Conservation (phyloP, 1,284 basidiomycete genomes). For the Papiliotrema flavescens region DNA sequence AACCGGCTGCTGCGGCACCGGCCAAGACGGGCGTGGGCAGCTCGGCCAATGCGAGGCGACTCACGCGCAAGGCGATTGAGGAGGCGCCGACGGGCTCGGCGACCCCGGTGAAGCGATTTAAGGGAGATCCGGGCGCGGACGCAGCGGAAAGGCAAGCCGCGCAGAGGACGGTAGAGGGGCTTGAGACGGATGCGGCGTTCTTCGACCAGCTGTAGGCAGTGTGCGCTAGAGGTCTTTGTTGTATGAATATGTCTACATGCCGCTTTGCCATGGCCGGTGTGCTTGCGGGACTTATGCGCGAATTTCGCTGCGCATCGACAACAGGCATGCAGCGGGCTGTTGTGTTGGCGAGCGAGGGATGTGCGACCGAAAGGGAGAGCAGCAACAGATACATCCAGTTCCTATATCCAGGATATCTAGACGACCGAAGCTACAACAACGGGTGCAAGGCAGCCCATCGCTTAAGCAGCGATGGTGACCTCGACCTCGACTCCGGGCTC, state of each 20-base stretch:
- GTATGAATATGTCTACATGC: too few relatives aligned
- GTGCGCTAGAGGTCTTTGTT: too few relatives aligned
- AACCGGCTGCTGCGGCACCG: not conserved
- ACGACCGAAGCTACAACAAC: not conserved
- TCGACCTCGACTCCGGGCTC: conserved; percentile 99
- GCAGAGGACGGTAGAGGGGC: too few relatives aligned
- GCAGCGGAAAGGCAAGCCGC: too few relatives aligned
- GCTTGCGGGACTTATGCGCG: too few relatives aligned
- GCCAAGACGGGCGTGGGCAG: conserved; percentile 22
- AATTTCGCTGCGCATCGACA: too few relatives aligned
- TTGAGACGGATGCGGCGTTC: too few relatives aligned
- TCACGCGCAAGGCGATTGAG: conserved; percentile 30
- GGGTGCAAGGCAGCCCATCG: not conserved
- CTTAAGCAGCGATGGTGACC: conserved; percentile 80
- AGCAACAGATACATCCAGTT: not conserved
- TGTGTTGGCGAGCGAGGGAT: too few relatives aligned
- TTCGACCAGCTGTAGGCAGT: too few relatives aligned
- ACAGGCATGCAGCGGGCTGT: too few relatives aligned
- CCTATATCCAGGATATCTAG: not conserved
- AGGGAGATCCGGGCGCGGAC: not conserved
- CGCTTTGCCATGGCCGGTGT: too few relatives aligned
- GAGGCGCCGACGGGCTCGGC: conserved; percentile 41
- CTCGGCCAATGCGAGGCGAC: conserved; percentile 33
- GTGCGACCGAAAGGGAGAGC: not conserved
- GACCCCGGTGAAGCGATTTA: conserved; percentile 33